Percentiles rank a stretch among this genome's conserved stretches.
phyloP scores from a whole-genome alignment of 2,329 filamentous ascomycete genomes.

The Escovopsis sp. region DNA sequence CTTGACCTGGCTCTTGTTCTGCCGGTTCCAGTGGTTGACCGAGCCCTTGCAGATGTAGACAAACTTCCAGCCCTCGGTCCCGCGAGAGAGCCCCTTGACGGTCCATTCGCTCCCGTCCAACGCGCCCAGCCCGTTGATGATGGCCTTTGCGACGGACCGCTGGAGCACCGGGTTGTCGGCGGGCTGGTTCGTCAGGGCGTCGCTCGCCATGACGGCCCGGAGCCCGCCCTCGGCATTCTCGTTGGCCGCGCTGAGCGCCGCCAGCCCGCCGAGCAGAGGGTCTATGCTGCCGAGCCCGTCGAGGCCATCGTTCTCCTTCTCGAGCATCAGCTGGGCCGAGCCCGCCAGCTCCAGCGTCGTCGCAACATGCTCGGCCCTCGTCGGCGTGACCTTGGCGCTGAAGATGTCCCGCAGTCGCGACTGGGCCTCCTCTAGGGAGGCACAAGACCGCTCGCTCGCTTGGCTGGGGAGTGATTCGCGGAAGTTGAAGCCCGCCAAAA shows the following conservation, averaged over 20 bases:
- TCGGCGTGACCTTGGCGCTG: slow-evolving; percentile 28
- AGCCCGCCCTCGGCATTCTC: slow-evolving; percentile 10
- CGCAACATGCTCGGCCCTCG: slow-evolving; percentile 35
- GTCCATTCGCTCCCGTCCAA: slow-evolving; percentile 36
- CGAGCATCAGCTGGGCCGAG: slow-evolving; percentile 29
- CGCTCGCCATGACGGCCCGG: slow-evolving; percentile 28
- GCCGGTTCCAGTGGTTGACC: slow-evolving; percentile 33
- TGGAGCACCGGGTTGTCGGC: slow-evolving; percentile 33
- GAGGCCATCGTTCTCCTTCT: slow-evolving; percentile 20
- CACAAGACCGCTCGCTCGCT: slow-evolving; percentile 13
- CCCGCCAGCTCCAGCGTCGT: slow-evolving; percentile 31
- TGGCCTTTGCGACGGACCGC: slow-evolving; percentile 32
- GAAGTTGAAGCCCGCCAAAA: slow-evolving; percentile 23
- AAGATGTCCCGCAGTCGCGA: slow-evolving; percentile 27
- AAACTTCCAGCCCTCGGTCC: slow-evolving; percentile 36
- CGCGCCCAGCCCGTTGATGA: slow-evolving; percentile 27
- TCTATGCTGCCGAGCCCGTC: slow-evolving; percentile 21
- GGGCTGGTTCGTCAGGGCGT: slow-evolving; percentile 34
- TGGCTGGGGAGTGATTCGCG: slow-evolving; percentile 1
- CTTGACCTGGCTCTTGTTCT: slow-evolving; percentile 27
- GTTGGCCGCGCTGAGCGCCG: slow-evolving; percentile 6
- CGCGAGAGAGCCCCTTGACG: slow-evolving; percentile 28
- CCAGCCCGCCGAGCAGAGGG: slow-evolving; percentile 18
- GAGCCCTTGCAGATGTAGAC: slow-evolving; percentile 40
- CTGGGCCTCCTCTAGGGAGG: slow-evolving; percentile 30